phyloP scores from a whole-genome alignment of 768 basidiomycete species.

The Paxillus rubicundulus region DNA sequence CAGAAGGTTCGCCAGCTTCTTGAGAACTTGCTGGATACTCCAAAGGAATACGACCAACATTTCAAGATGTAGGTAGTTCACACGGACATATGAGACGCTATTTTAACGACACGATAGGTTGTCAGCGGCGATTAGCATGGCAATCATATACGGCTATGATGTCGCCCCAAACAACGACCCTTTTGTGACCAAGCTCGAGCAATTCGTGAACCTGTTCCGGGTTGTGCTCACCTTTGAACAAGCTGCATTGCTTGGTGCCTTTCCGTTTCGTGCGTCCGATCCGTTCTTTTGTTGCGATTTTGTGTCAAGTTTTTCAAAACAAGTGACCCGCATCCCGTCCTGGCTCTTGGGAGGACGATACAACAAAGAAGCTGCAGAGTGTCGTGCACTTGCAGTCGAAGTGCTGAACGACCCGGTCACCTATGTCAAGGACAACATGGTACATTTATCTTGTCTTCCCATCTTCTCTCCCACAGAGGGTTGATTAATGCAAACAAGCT shows the following conservation, averaged over 20 bases:
- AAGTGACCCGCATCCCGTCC: slow-evolving; percentile 28
- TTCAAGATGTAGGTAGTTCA: slow-evolving; percentile 23
- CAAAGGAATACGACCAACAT: slow-evolving; percentile 18
- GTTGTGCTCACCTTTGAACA: slow-evolving; percentile 21
- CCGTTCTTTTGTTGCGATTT: too few relatives aligned
- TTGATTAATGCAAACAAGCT: not conserved
- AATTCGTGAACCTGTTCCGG: slow-evolving; percentile 9
- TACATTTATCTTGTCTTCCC: not conserved
- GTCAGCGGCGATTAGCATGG: slow-evolving; percentile 25
- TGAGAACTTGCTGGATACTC: slow-evolving; percentile 18
- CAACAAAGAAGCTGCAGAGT: slow-evolving; percentile 17
- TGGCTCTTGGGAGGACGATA: slow-evolving; percentile 35
- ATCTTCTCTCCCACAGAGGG: too few relatives aligned
- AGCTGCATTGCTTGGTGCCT: slow-evolving; percentile 16
- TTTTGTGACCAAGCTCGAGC: slow-evolving; percentile 21
- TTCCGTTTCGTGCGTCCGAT: slow-evolving; percentile 26
- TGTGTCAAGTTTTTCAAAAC: not conserved
- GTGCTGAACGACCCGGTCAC: slow-evolving; percentile 18
- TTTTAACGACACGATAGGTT: slow-evolving; percentile 12
- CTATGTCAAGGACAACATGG: slow-evolving; percentile 26
- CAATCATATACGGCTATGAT: slow-evolving; percentile 25
- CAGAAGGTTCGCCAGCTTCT: slow-evolving; percentile 23
- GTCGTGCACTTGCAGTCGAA: slow-evolving; percentile 22
- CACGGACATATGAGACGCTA: not conserved
- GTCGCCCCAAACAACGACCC: slow-evolving; percentile 25